Evolutionary conservation across 1,284 basidiomycete genomes (phyloP), one percentile per base, ranked within the genome.

Genomic region (Ganoderma lingzhi): DNA sequence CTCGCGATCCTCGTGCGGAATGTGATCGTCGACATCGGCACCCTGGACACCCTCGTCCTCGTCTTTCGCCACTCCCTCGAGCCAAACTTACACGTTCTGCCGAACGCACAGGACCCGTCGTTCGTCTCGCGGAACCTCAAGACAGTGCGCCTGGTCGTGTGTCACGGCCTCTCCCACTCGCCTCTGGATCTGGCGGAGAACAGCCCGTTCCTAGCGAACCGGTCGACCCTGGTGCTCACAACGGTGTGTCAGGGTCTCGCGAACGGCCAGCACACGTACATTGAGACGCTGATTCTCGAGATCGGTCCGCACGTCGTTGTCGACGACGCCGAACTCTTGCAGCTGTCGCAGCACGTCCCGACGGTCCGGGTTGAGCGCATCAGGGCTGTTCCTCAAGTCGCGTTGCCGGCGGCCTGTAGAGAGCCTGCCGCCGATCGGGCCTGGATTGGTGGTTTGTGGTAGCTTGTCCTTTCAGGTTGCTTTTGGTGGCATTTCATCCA

Each of bases 61-160:
- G 41, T 64, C 53, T 56, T 58, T 9, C 63, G 53, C 3, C 35
- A 58, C 55, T 44, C 48, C 19, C 39, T 64, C 32, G 63, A 64
- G 55, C 63, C 63, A 30, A 65, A 65, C 58, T 14, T 65, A 4
- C 39, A 59, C 56, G 48, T 65, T 19, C 56, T 65, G 32, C 64
- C 64, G n/a, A 65, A 39, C 45, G 60, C 58, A 58, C 23, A 37
- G 42, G 17, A 65, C 44, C 55, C 56, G n/a, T 45, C 32, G 5
- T 65, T 65, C n/a, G 58, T 45, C 28, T 59, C 64, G 19, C 64
- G 58, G 56, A 32, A 39, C 35, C 58, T 65, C 56, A 65, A 65
- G 64, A 60, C 64, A 14, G 15, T 65, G 37, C 44, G 41, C 15
- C 56, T 65, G 42, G 64, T 65, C 2, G 19, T 65, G 1, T 56